Percentiles rank a stretch among this genome's conserved stretches.
Conservation (phyloP, 371 early-diverging fungal genomes). For the Nosema granulosis region DNA sequence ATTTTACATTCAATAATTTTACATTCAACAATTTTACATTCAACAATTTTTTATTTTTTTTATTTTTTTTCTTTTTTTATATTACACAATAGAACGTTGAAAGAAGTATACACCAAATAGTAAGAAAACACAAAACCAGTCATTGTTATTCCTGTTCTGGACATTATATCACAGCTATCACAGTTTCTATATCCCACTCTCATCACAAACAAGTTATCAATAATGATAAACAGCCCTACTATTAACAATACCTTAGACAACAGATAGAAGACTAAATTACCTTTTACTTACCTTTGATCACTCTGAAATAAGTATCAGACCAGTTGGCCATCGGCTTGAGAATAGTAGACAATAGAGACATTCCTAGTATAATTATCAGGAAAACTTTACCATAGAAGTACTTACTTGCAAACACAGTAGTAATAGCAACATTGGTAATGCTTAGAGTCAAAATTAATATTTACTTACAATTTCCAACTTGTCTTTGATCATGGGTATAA, state of each 20-base stretch:
- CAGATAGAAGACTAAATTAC: conserved; percentile 38
- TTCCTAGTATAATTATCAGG: conserved; percentile 1
- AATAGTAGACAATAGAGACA: conserved; percentile 7
- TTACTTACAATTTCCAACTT: conserved; percentile 47
- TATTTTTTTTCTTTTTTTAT: neutral
- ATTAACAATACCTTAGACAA: conserved; percentile 28
- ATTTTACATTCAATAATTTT: conserved; percentile 10
- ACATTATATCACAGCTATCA: conserved; percentile 12
- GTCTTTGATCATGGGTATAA: conserved; percentile 16
- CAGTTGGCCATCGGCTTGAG: conserved; percentile 10
- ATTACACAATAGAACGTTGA: neutral
- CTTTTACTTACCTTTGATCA: conserved; percentile 40
- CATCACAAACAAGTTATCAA: conserved; percentile 49
- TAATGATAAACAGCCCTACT: conserved; percentile 40
- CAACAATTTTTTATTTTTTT: neutral
- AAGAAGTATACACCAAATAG: neutral
- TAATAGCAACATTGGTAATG: conserved; percentile 2
- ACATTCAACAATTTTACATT: neutral
- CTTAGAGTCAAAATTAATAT: neutral
- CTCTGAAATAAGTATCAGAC: conserved; percentile 3
- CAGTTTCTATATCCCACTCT: conserved; percentile 41
- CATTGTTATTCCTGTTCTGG: neutral
- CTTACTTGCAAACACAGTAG: neutral
- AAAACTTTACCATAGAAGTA: conserved; percentile 39
- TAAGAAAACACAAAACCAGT: neutral